phyloP scores from a whole-genome alignment of 768 basidiomycete genomes.

The Gymnopilus dilepis region DNA sequence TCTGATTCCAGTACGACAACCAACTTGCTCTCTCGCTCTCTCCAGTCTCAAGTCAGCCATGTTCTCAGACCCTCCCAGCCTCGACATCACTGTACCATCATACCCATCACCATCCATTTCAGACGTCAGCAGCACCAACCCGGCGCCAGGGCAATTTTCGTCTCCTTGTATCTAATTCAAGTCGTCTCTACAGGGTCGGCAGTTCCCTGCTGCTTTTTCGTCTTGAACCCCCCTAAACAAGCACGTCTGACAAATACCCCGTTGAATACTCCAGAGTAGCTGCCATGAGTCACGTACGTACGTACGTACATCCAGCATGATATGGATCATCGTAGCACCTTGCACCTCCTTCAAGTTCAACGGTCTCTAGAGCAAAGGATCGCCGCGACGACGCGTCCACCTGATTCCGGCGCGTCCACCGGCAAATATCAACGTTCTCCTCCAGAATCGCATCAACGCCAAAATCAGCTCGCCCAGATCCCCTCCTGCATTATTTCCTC shows the following conservation, averaged over 20 bases:
- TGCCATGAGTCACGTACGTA: background rate
- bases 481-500: background rate
- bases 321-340: background rate
- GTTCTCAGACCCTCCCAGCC: background rate
- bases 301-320: background rate
- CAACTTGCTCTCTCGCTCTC: background rate
- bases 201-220: background rate
- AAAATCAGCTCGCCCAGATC: background rate
- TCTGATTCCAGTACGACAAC: background rate
- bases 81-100: conserved; percentile 4
- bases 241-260: conserved; percentile 12
- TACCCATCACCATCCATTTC: conserved; percentile 4
- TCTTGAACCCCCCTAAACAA: background rate
- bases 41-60: background rate
- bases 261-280: conserved; percentile 1
- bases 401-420: background rate
- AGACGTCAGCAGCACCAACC: conserved; percentile 6
- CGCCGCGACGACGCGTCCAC: background rate
- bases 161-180: background rate
- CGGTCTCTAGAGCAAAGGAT: background rate
- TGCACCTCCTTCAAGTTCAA: background rate
- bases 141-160: conserved; percentile 8
- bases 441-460: background rate
- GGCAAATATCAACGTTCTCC: background rate
- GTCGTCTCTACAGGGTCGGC: background rate